Evolutionary conservation across 768 basidiomycete species (phyloP), one percentile per base, ranked within the genome.

Genomic region (Infundibulicybe gibba): DNA sequence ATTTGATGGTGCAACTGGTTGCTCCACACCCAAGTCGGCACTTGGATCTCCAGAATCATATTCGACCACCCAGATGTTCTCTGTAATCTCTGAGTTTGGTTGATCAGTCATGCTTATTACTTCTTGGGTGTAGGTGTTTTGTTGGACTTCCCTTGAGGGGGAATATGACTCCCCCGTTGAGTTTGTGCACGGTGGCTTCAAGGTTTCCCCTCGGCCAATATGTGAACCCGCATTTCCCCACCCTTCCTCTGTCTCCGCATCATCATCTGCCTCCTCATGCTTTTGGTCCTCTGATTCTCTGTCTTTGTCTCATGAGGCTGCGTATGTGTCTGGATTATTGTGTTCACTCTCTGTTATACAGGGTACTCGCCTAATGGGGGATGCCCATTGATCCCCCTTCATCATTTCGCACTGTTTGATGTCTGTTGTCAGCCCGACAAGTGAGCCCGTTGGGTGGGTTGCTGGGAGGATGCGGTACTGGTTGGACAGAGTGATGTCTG

Each of bases 401-500:
- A 45, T 45, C 16, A 32, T 53, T 43, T 43, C 44, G 33, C 41
- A 42, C 52, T 56, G 49, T 21, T 49, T 53, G 40, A 42, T 47
- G n/a, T n/a, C n/a, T n/a, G n/a, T n/a, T n/a, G n/a, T n/a, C n/a
- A n/a, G n/a, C n/a, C n/a, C n/a, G n/a, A 45, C 40, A 3, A 47
- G 47, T n/a, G n/a, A n/a, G n/a, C n/a, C n/a, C n/a, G n/a, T n/a
- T n/a, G n/a, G n/a, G n/a, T n/a, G n/a, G n/a, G n/a, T n/a, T n/a
- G n/a, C n/a, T n/a, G n/a, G n/a, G n/a, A n/a, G n/a, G n/a, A n/a
- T n/a, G n/a, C n/a, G n/a, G 33, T 34, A 34, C 33, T 34, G 33
- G 33, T 34, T 34, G 10, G 11, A 15, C 15, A 34, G 15, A 10
- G 33, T 34, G 10, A 34, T 15, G 33, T 10, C 11, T 15, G 10